Evolutionary conservation across 192 early-diverging fungal genomes (phyloP).

Genomic region (Umbelopsis vinacea): DNA sequence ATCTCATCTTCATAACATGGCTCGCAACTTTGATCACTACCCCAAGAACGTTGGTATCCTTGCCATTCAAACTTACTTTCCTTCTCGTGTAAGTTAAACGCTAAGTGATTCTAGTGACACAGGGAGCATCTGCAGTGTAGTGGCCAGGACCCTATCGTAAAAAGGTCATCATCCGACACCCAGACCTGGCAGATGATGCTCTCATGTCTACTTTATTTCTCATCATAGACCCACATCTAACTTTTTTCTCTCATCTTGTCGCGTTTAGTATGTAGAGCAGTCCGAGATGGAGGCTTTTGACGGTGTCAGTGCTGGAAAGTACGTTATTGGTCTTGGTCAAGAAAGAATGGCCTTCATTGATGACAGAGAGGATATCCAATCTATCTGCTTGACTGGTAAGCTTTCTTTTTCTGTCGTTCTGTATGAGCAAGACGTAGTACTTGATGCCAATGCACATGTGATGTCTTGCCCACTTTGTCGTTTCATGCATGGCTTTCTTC

Average conservation of each 20-base stretch:
- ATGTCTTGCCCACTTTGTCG: slow-evolving; percentile 31
- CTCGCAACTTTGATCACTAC: slow-evolving; percentile 30
- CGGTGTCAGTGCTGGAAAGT: slow-evolving; percentile 93
- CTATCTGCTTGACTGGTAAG: slow-evolving; percentile 83
- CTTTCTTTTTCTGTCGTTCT: neutral
- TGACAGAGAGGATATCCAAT: slow-evolving; percentile 95
- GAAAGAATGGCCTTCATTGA: slow-evolving; percentile 93
- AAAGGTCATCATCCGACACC: slow-evolving; percentile 24
- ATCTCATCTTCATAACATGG: slow-evolving; percentile 14
- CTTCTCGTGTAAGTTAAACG: slow-evolving; percentile 48
- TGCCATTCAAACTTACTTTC: slow-evolving; percentile 55
- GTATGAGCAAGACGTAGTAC: neutral
- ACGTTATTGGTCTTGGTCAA: slow-evolving; percentile 98
- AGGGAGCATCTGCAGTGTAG: no score
- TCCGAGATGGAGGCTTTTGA: slow-evolving; percentile 83
- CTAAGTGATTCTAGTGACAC: slow-evolving; percentile 10
- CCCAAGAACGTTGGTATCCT: slow-evolving; percentile 53
- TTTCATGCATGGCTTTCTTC: neutral
- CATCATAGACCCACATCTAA: slow-evolving; percentile 8
- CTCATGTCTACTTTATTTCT: neutral
- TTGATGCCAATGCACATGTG: slow-evolving; percentile 2
- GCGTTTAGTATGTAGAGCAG: slow-evolving; percentile 62
- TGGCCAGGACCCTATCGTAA: neutral
- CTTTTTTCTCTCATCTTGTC: neutral
- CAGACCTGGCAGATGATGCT: slow-evolving; percentile 29